A percentile compares a stretch with the other conserved stretches of the same genome.
Evolutionary conservation across 441 rosid genomes (phyloP).

Genomic region (Populus hybrid): DNA sequence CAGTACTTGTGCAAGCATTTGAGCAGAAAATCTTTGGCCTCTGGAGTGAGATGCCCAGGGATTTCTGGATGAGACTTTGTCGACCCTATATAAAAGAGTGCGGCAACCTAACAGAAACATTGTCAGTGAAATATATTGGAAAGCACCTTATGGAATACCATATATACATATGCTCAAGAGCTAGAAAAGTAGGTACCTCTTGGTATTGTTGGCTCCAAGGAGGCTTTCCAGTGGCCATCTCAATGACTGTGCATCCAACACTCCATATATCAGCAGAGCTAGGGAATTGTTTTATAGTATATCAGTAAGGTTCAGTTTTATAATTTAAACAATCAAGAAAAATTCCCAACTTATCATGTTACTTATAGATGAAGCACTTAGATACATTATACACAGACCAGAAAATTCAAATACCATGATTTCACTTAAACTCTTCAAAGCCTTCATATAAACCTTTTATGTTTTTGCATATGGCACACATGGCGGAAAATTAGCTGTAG

Average conservation of each 20-base stretch:
- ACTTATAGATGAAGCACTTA: neutral
- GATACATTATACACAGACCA: neutral
- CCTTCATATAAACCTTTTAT: neutral
- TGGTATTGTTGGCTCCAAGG: constrained; percentile 97
- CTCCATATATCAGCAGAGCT: constrained; percentile 99
- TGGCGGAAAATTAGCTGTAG: neutral
- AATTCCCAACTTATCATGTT: neutral
- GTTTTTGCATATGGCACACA: neutral
- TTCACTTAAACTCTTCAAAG: neutral
- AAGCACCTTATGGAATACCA: constrained; percentile 1
- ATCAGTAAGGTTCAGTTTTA: constrained; percentile 14
- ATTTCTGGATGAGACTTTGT: constrained; percentile 94
- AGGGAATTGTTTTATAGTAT: constrained; percentile 20
- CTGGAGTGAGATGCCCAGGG: constrained; percentile 77
- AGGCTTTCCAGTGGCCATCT: constrained; percentile 98
- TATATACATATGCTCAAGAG: neutral
- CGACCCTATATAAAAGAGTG: constrained; percentile 80
- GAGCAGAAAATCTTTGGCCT: constrained; percentile 76
- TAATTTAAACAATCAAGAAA: constrained; percentile 11
- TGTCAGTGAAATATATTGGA: constrained; percentile 11
- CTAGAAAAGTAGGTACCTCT: constrained; percentile 49
- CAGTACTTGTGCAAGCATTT: constrained; percentile 74
- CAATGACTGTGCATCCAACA: constrained; percentile 95
- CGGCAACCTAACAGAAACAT: constrained; percentile 66
- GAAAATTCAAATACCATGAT: neutral